Conservation (phyloP, 805 yeast species). For the Yarrowia deformans region DNA sequence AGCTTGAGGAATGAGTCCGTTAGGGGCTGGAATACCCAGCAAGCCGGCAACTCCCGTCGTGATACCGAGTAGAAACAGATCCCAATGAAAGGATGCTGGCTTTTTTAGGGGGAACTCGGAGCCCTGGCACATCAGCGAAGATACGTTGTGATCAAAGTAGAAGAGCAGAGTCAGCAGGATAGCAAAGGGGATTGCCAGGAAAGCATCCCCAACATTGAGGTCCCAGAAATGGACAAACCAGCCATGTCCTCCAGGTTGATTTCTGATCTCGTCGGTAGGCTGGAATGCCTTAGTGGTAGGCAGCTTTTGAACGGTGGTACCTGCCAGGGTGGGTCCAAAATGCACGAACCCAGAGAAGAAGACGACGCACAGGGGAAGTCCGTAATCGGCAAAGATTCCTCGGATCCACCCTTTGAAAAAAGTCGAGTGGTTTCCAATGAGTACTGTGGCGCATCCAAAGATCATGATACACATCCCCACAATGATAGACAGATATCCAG, state of each 20-base stretch:
- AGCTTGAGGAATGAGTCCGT: slow-evolving; percentile 96
- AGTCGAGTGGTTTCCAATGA: slow-evolving; percentile 66
- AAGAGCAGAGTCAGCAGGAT: slow-evolving; percentile 81
- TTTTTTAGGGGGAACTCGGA: slow-evolving; percentile 79
- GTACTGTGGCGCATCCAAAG: slow-evolving; percentile 60
- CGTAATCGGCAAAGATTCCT: slow-evolving; percentile 81
- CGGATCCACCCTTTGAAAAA: slow-evolving; percentile 67
- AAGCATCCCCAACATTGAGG: slow-evolving; percentile 74
- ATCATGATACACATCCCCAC: slow-evolving; percentile 77
- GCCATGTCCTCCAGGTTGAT: slow-evolving; percentile 53
- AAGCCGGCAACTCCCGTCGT: slow-evolving; percentile 89
- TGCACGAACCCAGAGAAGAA: slow-evolving; percentile 94
- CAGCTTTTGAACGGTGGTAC: slow-evolving; percentile 64
- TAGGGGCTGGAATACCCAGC: slow-evolving; percentile 93
- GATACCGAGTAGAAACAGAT: slow-evolving; percentile 80
- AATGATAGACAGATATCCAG: slow-evolving; percentile 76
- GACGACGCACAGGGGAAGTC: slow-evolving; percentile 81
- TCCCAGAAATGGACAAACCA: slow-evolving; percentile 86
- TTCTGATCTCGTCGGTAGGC: slow-evolving; percentile 63
- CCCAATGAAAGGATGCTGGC: slow-evolving; percentile 94
- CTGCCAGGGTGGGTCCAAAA: slow-evolving; percentile 78
- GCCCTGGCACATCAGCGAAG: slow-evolving; percentile 90
- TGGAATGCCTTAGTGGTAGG: slow-evolving; percentile 75
- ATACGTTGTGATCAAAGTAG: slow-evolving; percentile 94
- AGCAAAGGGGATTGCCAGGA: slow-evolving; percentile 93